Conservation (phyloP, 805 yeast genomes). For the Suhomyces canberraensis region DNA sequence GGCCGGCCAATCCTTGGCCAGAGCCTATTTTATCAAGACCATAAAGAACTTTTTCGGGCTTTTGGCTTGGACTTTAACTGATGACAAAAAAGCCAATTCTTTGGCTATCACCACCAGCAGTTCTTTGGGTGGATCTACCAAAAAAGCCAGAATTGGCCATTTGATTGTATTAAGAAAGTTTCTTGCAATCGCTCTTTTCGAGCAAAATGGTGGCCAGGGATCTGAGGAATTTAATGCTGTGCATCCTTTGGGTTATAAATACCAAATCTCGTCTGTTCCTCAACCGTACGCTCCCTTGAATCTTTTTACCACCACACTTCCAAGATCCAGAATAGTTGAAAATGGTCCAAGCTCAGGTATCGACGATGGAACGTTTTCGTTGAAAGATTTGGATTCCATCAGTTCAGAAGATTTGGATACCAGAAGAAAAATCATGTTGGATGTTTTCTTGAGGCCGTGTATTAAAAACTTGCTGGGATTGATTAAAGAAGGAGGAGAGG, state of each 20-base stretch:
- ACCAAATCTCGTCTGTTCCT: slow-evolving; percentile 53
- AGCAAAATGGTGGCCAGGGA: slow-evolving; percentile 16
- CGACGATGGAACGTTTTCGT: slow-evolving; percentile 23
- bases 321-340: slow-evolving; percentile 12
- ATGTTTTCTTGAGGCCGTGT: slow-evolving; percentile 50
- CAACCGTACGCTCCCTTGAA: slow-evolving; percentile 65
- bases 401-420: slow-evolving; percentile 62
- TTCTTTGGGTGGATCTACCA: slow-evolving; percentile 30
- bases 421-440: slow-evolving; percentile 51
- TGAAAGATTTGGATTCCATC: slow-evolving; percentile 41
- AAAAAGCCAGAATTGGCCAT: slow-evolving; percentile 40
- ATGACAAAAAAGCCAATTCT: slow-evolving; percentile 33
- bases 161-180: slow-evolving; percentile 42
- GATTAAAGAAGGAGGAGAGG: slow-evolving; percentile 70
- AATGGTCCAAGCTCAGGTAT: slow-evolving; percentile 6
- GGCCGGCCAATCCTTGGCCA: slow-evolving; percentile 53
- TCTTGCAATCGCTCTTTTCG: slow-evolving; percentile 42
- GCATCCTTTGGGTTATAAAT: slow-evolving; percentile 51
- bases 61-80: slow-evolving; percentile 65
- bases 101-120: slow-evolving; percentile 34
- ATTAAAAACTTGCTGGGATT: slow-evolving; percentile 46
- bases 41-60: slow-evolving; percentile 65
- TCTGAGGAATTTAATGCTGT: slow-evolving; percentile 25
- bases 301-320: slow-evolving; percentile 46
- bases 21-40: slow-evolving; percentile 66